These are phyloP conservation scores for Botrytis elliptica DNA, from an alignment of 2,329 filamentous ascomycete genomes.

Conservation along the genomic window DNA sequence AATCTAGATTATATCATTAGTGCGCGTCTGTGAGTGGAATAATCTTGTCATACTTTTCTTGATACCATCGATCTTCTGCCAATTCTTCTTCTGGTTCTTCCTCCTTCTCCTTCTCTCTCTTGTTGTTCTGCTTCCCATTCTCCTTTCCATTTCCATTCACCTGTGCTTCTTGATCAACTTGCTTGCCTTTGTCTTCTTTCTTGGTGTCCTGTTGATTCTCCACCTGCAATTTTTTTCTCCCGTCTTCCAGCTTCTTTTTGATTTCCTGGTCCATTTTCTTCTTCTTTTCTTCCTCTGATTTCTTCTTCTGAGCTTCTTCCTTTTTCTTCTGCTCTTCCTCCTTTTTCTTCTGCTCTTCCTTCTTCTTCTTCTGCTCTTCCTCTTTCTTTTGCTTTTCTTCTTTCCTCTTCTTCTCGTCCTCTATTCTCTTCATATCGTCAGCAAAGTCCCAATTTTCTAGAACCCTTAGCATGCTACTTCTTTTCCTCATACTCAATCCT, in stretches of 20 bases:
- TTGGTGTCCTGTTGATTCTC: neutral
- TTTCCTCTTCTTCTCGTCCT: neutral
- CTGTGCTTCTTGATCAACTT: neutral
- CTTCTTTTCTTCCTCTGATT: conserved; percentile 24
- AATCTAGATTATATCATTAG: conserved; percentile 26
- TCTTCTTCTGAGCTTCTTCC: conserved; percentile 34
- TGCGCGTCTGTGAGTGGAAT: neutral
- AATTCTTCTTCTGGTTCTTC: conserved; percentile 14
- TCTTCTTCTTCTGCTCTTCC: neutral
- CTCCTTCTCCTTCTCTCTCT: conserved; percentile 22
- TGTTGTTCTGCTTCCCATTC: conserved; percentile 19
- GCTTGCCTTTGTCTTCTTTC: neutral
- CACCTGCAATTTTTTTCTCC: neutral
- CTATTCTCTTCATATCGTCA: conserved; percentile 25
- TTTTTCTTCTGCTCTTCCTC: conserved; percentile 34
- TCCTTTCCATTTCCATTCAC: conserved; percentile 16
- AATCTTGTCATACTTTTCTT: conserved; percentile 30
- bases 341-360: neutral
- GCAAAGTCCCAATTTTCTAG: conserved; percentile 35
- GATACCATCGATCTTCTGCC: conserved; percentile 39
- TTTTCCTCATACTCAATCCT: conserved; percentile 43
- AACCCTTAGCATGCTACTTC: conserved; percentile 38
- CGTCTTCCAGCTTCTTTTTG: conserved; percentile 21
- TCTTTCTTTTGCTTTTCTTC: neutral
- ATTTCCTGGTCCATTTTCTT: neutral